A percentile compares a stretch with the other conserved stretches of the same genome.
These are phyloP conservation scores for Naganishia vishniacii DNA, from an alignment of 768 basidiomycete species.

Conservation along the genomic window DNA sequence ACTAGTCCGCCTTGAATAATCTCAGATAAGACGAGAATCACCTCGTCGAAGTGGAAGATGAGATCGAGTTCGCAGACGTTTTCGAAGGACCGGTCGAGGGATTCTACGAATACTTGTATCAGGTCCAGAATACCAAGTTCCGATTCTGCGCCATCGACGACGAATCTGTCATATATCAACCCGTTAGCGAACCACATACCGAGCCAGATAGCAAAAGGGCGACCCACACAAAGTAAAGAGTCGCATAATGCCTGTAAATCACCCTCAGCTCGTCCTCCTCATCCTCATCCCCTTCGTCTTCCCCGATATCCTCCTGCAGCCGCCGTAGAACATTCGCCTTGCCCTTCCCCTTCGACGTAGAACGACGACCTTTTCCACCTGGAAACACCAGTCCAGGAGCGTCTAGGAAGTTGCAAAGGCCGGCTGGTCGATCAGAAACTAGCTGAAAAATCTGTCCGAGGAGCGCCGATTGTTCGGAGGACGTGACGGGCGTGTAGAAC, in stretches of 20 bases:
- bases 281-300: too few relatives aligned
- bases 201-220: background rate
- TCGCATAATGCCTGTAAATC: slow-evolving; percentile 92
- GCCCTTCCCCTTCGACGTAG: slow-evolving; percentile 47
- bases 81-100: slow-evolving; percentile 89
- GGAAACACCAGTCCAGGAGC: slow-evolving; percentile 50
- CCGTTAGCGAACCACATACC: background rate
- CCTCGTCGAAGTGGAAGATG: slow-evolving; percentile 98
- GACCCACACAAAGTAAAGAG: slow-evolving; percentile 75
- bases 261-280: slow-evolving; percentile 59
- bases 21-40: slow-evolving; percentile 90
- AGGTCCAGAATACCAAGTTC: slow-evolving; percentile 92
- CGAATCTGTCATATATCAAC: slow-evolving; percentile 54
- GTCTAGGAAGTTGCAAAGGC: slow-evolving; percentile 93
- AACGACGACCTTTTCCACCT: slow-evolving; percentile 56
- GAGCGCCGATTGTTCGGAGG: slow-evolving; percentile 48
- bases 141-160: slow-evolving; percentile 92
- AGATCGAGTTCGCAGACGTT: slow-evolving; percentile 98
- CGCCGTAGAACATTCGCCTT: slow-evolving; percentile 23
- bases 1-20: slow-evolving; percentile 95
- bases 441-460: slow-evolving; percentile 86
- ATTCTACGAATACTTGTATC: slow-evolving; percentile 98
- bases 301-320: slow-evolving; percentile 25
- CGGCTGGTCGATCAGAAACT: slow-evolving; percentile 70
- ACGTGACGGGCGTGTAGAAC: slow-evolving; percentile 48